Evolutionary conservation across 2,329 filamentous ascomycete species (phyloP).

Genomic region (Colletotrichum sp.): DNA sequence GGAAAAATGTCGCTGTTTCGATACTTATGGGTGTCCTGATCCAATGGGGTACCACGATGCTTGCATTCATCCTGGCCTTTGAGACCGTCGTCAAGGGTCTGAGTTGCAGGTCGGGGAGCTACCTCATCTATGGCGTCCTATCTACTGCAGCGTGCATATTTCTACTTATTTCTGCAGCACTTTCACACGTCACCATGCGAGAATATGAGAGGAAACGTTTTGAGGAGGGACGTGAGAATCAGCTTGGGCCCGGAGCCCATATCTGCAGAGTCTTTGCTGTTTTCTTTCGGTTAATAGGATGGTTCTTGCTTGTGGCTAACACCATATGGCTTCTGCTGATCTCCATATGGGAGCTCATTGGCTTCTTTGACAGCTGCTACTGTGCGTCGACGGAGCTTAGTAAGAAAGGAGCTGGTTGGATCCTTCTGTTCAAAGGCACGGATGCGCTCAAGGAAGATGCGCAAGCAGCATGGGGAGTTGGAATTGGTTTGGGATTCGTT

Average conservation of each 20-base stretch:
- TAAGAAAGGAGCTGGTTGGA: neutral
- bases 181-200: neutral
- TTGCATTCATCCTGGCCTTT: neutral
- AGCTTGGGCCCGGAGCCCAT: accelerated
- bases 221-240: accelerated
- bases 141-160: accelerated
- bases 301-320: neutral
- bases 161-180: accelerated
- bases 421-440: neutral
- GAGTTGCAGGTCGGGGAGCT: neutral
- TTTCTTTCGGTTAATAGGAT: accelerated
- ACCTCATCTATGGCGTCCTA: neutral
- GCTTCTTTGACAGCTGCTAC: neutral
- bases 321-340: neutral
- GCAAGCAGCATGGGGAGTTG: neutral
- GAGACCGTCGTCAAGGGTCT: neutral
- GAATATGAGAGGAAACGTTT: neutral
- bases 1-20: neutral
- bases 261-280: accelerated
- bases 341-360: neutral
- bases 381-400: neutral
- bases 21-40: neutral
- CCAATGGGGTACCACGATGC: neutral
- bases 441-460: neutral
- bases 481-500: neutral